A percentile compares a stretch with the other conserved stretches of the same genome.
Conservation (phyloP, 805 yeast genomes). For the Candida maesae region DNA sequence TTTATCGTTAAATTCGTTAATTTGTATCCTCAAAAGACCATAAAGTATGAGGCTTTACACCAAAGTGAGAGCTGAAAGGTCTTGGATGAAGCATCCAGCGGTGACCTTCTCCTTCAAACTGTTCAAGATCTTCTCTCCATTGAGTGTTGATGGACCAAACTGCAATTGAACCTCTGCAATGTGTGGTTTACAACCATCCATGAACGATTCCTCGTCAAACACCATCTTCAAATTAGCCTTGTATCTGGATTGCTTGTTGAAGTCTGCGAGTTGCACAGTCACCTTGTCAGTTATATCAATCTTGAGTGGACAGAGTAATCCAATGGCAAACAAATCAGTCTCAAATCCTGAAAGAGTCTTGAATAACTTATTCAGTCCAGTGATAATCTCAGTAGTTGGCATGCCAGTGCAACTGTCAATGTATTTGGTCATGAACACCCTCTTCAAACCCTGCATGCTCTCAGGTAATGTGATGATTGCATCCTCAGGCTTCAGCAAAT, state of each 20-base stretch:
- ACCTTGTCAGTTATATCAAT: slow-evolving; percentile 8
- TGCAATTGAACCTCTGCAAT: slow-evolving; percentile 6
- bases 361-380: slow-evolving; percentile 5
- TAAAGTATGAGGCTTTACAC: neutral
- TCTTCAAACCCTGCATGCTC: slow-evolving; percentile 7
- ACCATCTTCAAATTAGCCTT: slow-evolving; percentile 14
- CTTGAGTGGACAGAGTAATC: slow-evolving; percentile 15
- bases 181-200: slow-evolving; percentile 2
- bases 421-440: slow-evolving; percentile 10
- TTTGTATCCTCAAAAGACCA: too few relatives aligned
- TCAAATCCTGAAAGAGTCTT: slow-evolving; percentile 9
- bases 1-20: too few relatives aligned
- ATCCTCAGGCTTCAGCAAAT: slow-evolving; percentile 6
- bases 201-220: slow-evolving; percentile 13
- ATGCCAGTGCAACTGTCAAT: neutral
- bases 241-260: slow-evolving; percentile 17
- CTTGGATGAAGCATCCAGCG: slow-evolving; percentile 3
- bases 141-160: slow-evolving; percentile 16
- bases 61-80: slow-evolving; percentile 3
- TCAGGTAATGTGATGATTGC: slow-evolving; percentile 8
- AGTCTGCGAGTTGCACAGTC: slow-evolving; percentile 14
- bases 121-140: slow-evolving; percentile 7
- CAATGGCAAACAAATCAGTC: slow-evolving; percentile 17
- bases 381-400: slow-evolving; percentile 6
- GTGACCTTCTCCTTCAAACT: slow-evolving; percentile 13